Evolutionary conservation across 495 filamentous ascomycete species (phyloP), one percentile per base, ranked within the genome.

Genomic region (Cairneyella variabilis): DNA sequence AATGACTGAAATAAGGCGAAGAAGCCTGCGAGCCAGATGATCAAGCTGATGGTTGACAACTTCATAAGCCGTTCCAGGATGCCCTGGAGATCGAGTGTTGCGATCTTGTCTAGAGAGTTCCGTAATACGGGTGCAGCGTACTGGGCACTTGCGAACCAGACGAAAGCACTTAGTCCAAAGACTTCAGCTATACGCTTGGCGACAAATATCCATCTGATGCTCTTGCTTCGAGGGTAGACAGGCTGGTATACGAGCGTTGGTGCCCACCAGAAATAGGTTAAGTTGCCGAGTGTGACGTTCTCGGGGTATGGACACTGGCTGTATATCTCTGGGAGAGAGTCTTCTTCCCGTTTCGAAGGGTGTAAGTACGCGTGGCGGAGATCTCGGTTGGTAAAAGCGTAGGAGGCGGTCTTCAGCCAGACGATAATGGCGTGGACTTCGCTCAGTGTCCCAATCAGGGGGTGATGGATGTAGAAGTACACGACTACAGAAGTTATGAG

Each of bases 11-110:
- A 98, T 14, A 97, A 70, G 1, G 92, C 92, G 62, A 96, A 97
- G 76, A 98, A 97, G 1, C 93, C 92, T 3, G 90, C 89, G 2
- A 98, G 82, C 93, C 93, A 98, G 62, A 96, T 95, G 46, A 97
- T 79, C 9, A 98, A 75, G 21, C 85, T 90, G 51, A 98, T 93
- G 4, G 93, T 96, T 14, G 88, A 91, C 9, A 98, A 78, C 64
- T 98, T 98, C 78, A 98, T 85, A 1, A 96, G 72, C 7, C 93
- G 83, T 66, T 98, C 93, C 36, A 91, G 60, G 32, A 98, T 93
- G 14, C 84, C 84, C 1, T 83, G 71, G n/a, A 93, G 63, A 58
- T 96, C 84, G 34, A 97, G 76, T n/a, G 79, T 77, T 11, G 83
- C 80, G 36, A 98, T 88, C 60, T 89, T 91, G 42, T 90, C 80